Evolutionary conservation across 2,329 filamentous ascomycete genomes (phyloP).

Genomic region (Massarina eburnea): DNA sequence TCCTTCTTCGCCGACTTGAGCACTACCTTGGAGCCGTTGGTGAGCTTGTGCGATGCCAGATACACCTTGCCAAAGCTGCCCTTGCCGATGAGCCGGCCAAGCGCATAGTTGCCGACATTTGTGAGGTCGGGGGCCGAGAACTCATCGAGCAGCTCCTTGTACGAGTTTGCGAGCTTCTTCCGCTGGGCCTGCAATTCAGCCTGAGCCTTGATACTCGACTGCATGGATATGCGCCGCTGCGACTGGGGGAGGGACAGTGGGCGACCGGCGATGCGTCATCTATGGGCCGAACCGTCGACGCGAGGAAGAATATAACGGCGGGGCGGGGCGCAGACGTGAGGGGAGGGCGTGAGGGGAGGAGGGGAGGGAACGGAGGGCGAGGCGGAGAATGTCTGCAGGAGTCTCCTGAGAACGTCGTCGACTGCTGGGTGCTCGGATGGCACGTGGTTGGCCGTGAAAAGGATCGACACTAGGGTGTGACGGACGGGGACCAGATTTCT

Average conservation of each 20-base stretch:
- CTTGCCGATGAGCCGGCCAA: slow-evolving; percentile 92
- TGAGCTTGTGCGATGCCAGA: slow-evolving; percentile 92
- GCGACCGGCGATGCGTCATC: slow-evolving; percentile 39
- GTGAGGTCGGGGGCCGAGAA: slow-evolving; percentile 90
- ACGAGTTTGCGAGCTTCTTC: slow-evolving; percentile 87
- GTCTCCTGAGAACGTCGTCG: not conserved
- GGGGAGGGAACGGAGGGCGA: not conserved
- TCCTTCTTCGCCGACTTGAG: slow-evolving; percentile 97
- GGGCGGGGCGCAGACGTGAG: not conserved
- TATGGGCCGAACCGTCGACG: too few relatives aligned
- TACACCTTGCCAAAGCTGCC: slow-evolving; percentile 99
- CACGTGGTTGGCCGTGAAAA: slow-evolving; percentile 1
- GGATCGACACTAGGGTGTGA: not conserved
- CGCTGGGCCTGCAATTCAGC: slow-evolving; percentile 61
- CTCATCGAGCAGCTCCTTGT: slow-evolving; percentile 93
- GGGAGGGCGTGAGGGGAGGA: not conserved
- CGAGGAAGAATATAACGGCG: not conserved
- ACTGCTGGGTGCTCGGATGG: not conserved
- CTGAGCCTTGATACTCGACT: slow-evolving; percentile 52
- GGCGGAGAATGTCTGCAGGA: not conserved
- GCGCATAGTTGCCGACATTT: slow-evolving; percentile 90
- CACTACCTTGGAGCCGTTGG: slow-evolving; percentile 98
- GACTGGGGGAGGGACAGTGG: slow-evolving; percentile 17
- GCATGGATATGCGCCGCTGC: slow-evolving; percentile 44
- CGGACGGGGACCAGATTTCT: not conserved